Conservation (phyloP, 805 yeast species). For the Grigorovia jiainica region DNA sequence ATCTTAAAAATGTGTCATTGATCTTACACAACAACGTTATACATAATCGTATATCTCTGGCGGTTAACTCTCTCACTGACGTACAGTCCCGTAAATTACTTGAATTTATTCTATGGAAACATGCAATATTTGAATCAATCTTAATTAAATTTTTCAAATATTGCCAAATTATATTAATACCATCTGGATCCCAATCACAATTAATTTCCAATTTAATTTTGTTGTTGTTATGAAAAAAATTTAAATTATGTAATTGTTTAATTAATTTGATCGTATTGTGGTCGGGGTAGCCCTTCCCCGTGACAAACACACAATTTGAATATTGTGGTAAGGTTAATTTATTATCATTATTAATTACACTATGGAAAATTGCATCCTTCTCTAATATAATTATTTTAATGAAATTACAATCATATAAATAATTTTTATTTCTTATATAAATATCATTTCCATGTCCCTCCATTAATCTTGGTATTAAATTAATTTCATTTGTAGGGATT, state of each 20-base stretch:
- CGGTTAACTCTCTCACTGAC: no score
- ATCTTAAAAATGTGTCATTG: no score
- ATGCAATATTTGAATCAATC: no score
- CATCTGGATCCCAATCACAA: conserved; percentile 58
- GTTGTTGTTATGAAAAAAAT: no score
- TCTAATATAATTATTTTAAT: conserved; percentile 35
- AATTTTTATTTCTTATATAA: no score
- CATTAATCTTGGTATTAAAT: no score
- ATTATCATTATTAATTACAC: conserved; percentile 21
- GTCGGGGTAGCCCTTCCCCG: conserved; percentile 71
- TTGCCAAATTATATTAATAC: conserved; percentile 45
- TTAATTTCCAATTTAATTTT: conserved; percentile 8
- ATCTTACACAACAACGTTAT: no score
- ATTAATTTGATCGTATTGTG: conserved; percentile 40
- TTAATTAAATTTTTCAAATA: conserved; percentile 32
- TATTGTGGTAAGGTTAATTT: no score
- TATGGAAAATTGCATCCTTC: conserved; percentile 43
- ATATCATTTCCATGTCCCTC: no score
- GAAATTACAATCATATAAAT: conserved; percentile 28
- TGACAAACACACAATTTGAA: conserved; percentile 33
- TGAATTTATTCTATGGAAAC: no score
- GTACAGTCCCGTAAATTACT: no score
- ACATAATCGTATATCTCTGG: neutral
- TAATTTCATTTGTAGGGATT: no score
- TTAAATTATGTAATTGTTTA: conserved; percentile 19